Evolutionary conservation across 2,329 filamentous ascomycete genomes (phyloP), one percentile per base, ranked within the genome.

Genomic region (Calonectria hongkongensis): DNA sequence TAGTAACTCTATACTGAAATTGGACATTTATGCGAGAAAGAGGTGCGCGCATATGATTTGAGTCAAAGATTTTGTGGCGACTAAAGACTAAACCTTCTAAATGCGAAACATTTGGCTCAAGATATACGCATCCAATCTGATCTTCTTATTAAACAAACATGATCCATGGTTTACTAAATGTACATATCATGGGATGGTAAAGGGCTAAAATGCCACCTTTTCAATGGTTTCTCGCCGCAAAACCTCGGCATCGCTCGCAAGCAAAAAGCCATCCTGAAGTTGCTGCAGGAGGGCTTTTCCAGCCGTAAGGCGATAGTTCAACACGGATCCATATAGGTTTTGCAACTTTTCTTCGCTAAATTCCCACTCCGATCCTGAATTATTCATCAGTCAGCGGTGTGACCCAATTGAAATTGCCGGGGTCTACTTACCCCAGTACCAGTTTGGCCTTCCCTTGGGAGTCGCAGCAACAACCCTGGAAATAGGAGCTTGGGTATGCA

Each of bases 361-460:
- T 2, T 36, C 45, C 56, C 64, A 67, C 28, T 71, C 70, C 6
- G 70, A 71, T 58, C 70, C 70, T 71, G 10, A 9, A 21, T 13
- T 43, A 10, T 43, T 16, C 18, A 2, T 21, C 21, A 21, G 48
- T 66, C 28, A 71, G 48, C 27, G 2, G 33, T 13, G 4, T 7
- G 7, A 27, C 12, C 50, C 15, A 13, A 27, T 8, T n/a, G 4
- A 12, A 18, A 18, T 45, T 1, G 30, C 2, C 0, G 3, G 9
- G 6, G 47, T 7, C 28, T 8, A 65, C n/a, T 43, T 28, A 75
- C 74, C 73, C 58, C 73, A 70, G 39, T 76, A 76, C 74, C 73
- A 76, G n/a, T 67, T 75, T 28, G 73, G 73, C 21, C 74, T 58
- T 2, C 74, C 73, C 41, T 73, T 76, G 30, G 74, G 73, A n/a